Base-by-base conservation (phyloP, 306 rosid genomes). In the Gynostemma pentaphyllum region DNA sequence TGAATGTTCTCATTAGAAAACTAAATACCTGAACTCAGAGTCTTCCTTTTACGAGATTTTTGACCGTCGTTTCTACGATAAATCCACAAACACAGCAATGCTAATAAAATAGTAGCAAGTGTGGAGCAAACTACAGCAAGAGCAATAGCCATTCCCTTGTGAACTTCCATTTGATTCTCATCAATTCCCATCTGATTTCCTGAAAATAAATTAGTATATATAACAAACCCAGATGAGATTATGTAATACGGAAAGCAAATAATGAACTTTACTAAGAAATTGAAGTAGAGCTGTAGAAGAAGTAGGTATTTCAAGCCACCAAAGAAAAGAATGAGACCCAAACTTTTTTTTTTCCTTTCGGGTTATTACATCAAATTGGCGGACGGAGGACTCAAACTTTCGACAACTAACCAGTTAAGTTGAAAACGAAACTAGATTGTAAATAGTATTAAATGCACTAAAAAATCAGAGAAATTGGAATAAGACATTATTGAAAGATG, bases 11-110 rank as follows among this genome's bases (percentile, higher is more conserved):
- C 52, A 47, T 26, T 1, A 39, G 44, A 49, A 13, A 11, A 9
- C 15, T 28, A 55, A 26, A 9, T 74, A 77, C 85, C 85, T 47
- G 78, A 71, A 71, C 69, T 65, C 54, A 68, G 82, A 70, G 69
- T 52, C n/a, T 70, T 48, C 75, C 68, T 77, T 64, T 29, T 76
- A n/a, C 26, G 69, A 66, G 80, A 46, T 76, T 76, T 84, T 68
- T 61, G 66, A 2, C 73, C 48, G 50, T 4, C 51, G 53, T 64
- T 81, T 54, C 59, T 71, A 36, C 67, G 64, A 61, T 68, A 83
- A 73, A 85, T 61, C 90, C 97, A 83, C 62, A 83, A 48, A 48
- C 78, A 68, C n/a, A 85, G 62, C 46, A 80, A 18, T 19, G 75
- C 71, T 48, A 81, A 72, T 39, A 87, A 45, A 69, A 77, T 62